Evolutionary conservation across 495 filamentous ascomycete genomes (phyloP).

Genomic region (Penicillium lividum): DNA sequence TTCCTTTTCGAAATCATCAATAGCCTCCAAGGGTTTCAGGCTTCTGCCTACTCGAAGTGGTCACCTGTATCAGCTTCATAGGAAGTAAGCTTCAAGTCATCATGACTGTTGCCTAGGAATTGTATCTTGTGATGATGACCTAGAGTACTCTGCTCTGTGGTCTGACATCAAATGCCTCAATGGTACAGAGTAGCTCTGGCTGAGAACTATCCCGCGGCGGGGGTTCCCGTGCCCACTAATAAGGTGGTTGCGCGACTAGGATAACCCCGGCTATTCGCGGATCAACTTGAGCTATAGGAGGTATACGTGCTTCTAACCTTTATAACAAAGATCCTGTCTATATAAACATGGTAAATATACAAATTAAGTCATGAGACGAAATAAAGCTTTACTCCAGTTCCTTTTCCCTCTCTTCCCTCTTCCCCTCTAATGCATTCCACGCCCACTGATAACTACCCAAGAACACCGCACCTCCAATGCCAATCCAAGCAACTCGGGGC

Average conservation of each 20-base stretch:
- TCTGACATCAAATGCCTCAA: not conserved
- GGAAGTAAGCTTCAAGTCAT: not conserved
- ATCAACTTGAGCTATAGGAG: not conserved
- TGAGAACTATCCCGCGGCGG: not conserved
- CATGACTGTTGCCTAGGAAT: not conserved
- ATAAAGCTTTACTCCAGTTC: conserved; percentile 11
- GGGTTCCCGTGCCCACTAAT: not conserved
- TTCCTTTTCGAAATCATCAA: too few species aligned
- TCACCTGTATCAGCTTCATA: not conserved
- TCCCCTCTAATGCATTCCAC: conserved; percentile 64
- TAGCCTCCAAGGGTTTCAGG: too few species aligned
- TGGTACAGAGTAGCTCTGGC: not conserved
- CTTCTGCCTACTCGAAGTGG: not conserved
- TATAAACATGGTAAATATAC: conserved; percentile 2
- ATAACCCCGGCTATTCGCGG: not conserved
- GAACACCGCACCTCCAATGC: conserved; percentile 89
- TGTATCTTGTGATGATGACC: not conserved
- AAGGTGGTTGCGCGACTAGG: not conserved
- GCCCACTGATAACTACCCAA: conserved; percentile 94
- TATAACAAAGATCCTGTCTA: not conserved
- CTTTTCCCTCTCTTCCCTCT: conserved; percentile 23
- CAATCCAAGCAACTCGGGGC: conserved; percentile 91
- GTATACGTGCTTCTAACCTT: not conserved
- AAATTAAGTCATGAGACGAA: not conserved
- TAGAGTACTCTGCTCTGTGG: not conserved